Conservation (phyloP, 805 yeast genomes). For the Hanseniaspora meyeri region DNA sequence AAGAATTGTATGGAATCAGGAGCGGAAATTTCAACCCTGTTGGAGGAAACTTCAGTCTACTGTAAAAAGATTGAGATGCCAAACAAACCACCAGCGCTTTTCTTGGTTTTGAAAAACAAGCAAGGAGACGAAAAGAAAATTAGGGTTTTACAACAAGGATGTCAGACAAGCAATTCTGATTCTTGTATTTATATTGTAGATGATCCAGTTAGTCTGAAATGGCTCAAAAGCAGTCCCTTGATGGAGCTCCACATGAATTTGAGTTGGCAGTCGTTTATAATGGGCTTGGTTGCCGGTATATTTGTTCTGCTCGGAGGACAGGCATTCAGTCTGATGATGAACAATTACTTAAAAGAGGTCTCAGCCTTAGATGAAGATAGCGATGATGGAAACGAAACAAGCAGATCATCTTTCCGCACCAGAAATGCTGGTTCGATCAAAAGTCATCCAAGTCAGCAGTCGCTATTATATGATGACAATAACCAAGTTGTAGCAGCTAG, state of each 20-base stretch:
- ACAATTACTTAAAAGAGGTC: constrained; percentile 6
- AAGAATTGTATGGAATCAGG: constrained; percentile 35
- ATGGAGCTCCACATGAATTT: constrained; percentile 45
- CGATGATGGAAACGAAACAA: background rate
- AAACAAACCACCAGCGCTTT: constrained; percentile 30
- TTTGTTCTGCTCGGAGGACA: constrained; percentile 31
- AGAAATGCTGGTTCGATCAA: background rate
- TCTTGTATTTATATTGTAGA: constrained; percentile 56
- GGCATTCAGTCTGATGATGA: constrained; percentile 26
- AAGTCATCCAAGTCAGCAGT: background rate
- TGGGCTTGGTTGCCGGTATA: constrained; percentile 56
- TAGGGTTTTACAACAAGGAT: constrained; percentile 48
- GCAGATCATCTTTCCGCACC: background rate
- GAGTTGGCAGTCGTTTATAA: constrained; percentile 54
- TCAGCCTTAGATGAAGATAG: background rate
- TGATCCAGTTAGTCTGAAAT: constrained; percentile 49
- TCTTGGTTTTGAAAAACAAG: constrained; percentile 6
- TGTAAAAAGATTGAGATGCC: constrained; percentile 33
- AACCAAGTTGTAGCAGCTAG: background rate
- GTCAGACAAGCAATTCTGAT: constrained; percentile 32
- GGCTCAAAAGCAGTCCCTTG: constrained; percentile 38
- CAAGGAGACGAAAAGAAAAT: constrained; percentile 44
- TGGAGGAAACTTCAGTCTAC: constrained; percentile 31
- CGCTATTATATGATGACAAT: background rate
- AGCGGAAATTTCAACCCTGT: constrained; percentile 30